These are phyloP conservation scores for Penicillium occitanis DNA, from an alignment of 2,329 filamentous ascomycete genomes.

Conservation along the genomic window DNA sequence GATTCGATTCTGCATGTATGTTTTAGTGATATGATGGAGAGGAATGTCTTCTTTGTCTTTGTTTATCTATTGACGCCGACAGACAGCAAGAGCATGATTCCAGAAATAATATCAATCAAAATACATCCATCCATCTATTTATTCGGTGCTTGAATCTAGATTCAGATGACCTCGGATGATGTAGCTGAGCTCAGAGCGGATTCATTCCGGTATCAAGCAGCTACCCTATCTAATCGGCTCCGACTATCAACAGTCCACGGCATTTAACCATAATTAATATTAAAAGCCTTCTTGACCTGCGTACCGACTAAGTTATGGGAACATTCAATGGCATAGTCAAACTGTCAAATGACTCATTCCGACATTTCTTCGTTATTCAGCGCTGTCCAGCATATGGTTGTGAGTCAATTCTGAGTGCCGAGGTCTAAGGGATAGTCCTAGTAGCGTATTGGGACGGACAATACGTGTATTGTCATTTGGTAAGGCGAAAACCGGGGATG, in stretches of 20 bases:
- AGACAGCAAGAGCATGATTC: not conserved
- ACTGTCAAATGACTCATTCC: constrained; percentile 11
- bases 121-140: not conserved
- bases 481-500: constrained; percentile 22
- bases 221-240: not conserved
- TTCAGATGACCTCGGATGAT: not conserved
- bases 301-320: no score
- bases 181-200: not conserved
- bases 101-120: not conserved
- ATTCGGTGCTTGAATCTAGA: not conserved
- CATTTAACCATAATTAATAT: not conserved
- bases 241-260: not conserved
- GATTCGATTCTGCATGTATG: constrained; percentile 3
- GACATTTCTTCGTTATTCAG: constrained; percentile 16
- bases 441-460: not conserved
- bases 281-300: not conserved
- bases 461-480: constrained; percentile 12
- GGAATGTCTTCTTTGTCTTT: not conserved
- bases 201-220: not conserved
- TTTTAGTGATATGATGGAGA: not conserved
- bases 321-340: not conserved
- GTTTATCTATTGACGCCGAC: not conserved
- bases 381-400: not conserved
- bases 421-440: constrained; percentile 16
- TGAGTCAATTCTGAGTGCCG: constrained; percentile 14